Conservation (phyloP, 345 rosid genomes). For the rapeseed (Brassica napus) region Da-Ae NC_063436.1:16620501-16621000, state of each 20-base stretch:
- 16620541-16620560: slow-evolving; percentile 44
- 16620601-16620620: slow-evolving; percentile 45
- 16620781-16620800: slow-evolving; percentile 40
- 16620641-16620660: slow-evolving; percentile 52
- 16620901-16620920: slow-evolving; percentile 33
- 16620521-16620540: slow-evolving; percentile 51
- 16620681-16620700: neutral
- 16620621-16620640: slow-evolving; percentile 43
- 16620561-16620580: slow-evolving; percentile 51
- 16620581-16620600: slow-evolving; percentile 50
- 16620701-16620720: slow-evolving; percentile 27
- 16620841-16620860: slow-evolving; percentile 28
- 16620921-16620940: slow-evolving; percentile 20
- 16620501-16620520: slow-evolving; percentile 51
- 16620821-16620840: slow-evolving; percentile 29
- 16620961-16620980: neutral
- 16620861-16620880: slow-evolving; percentile 44
- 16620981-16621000: slow-evolving; percentile 36
- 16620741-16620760: slow-evolving; percentile 42
- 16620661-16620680: slow-evolving; percentile 9
- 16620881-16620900: slow-evolving; percentile 33
- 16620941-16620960: neutral
- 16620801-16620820: slow-evolving; percentile 34
- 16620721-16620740: slow-evolving; percentile 28
- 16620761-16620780: slow-evolving; percentile 43